Conservation (phyloP, 345 rosid species). For the Jatropha curcas region DNA sequence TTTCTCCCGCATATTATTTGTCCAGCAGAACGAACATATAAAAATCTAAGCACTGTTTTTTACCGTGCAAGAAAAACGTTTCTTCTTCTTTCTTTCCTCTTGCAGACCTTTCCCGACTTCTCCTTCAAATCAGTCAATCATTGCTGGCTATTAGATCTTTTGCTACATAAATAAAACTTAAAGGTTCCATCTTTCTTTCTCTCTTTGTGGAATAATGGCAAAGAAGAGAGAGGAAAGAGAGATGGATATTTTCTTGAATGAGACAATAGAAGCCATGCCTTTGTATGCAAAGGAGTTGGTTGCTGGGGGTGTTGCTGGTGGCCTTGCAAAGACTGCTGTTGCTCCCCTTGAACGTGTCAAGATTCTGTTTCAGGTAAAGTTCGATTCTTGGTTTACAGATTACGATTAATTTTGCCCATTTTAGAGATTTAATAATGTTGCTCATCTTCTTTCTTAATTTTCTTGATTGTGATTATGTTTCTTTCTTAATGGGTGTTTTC, state of each 20-base stretch:
- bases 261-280: conserved; percentile 67
- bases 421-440: background rate
- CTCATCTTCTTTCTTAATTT: background rate
- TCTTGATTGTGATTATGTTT: background rate
- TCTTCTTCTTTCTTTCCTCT: conserved; percentile 15
- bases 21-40: conserved; percentile 36
- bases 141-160: background rate
- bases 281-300: conserved; percentile 77
- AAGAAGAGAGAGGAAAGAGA: conserved; percentile 57
- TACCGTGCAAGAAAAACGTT: no score
- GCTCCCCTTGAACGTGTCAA: conserved; percentile 96
- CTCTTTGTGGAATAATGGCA: conserved; percentile 32
- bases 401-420: background rate
- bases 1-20: conserved; percentile 14
- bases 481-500: background rate
- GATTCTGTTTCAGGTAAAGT: conserved; percentile 81
- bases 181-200: conserved; percentile 18
- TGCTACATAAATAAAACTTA: background rate
- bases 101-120: background rate
- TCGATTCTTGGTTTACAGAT: background rate
- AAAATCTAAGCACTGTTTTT: conserved; percentile 12
- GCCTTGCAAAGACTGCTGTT: conserved; percentile 77
- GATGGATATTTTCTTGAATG: conserved; percentile 38
- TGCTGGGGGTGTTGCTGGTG: conserved; percentile 91
- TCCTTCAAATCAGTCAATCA: background rate